phyloP scores from a whole-genome alignment of 73 alveolate species.

The Tetrahymena borealis region DNA sequence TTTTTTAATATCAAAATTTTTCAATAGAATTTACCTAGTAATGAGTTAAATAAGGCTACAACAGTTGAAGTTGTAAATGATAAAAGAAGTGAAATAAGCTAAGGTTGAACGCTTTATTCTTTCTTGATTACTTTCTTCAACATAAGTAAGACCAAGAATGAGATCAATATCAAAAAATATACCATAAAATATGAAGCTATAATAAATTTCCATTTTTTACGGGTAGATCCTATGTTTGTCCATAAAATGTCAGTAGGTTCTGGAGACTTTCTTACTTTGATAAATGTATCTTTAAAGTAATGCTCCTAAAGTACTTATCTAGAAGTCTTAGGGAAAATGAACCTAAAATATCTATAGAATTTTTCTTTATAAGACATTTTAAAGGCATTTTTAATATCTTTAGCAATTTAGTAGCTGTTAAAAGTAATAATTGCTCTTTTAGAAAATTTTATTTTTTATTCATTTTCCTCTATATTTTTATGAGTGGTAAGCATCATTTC shows the following conservation, averaged over 20 bases:
- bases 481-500: neutral
- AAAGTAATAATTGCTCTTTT: neutral
- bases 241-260: slow-evolving; percentile 18
- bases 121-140: neutral
- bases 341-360: neutral
- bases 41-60: slow-evolving; percentile 5
- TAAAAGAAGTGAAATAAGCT: neutral
- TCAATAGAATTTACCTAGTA: neutral
- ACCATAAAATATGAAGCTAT: neutral
- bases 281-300: neutral
- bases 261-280: slow-evolving; percentile 9
- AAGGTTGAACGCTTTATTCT: neutral
- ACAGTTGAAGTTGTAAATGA: slow-evolving; percentile 4
- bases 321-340: neutral
- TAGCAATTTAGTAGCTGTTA: neutral
- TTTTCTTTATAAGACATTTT: neutral
- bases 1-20: no score
- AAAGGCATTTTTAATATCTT: neutral
- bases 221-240: slow-evolving; percentile 19
- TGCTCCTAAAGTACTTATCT: neutral
- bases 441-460: neutral
- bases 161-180: neutral
- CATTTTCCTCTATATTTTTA: neutral
- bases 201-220: neutral
- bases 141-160: neutral